These are phyloP conservation scores for Podaxis sp. DNA, from an alignment of 768 basidiomycete genomes.

Conservation along the genomic window DNA sequence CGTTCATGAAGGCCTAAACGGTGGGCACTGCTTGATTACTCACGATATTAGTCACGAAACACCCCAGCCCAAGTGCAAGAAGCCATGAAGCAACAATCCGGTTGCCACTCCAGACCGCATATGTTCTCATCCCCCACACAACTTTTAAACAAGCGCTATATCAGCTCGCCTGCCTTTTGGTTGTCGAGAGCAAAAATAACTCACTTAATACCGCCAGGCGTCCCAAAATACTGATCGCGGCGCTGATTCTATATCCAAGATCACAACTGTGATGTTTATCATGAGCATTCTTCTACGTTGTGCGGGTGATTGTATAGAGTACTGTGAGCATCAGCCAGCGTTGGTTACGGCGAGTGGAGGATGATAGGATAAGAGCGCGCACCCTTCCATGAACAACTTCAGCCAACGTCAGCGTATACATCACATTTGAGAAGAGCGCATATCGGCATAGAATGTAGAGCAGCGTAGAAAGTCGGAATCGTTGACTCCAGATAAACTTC, in stretches of 20 bases:
- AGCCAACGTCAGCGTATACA: slow-evolving; percentile 1
- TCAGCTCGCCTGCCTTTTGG: not conserved
- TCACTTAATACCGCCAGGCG: slow-evolving; percentile 2
- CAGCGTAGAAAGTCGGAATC: not conserved
- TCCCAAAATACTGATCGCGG: not conserved
- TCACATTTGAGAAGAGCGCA: slow-evolving; percentile 3
- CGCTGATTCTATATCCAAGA: slow-evolving; percentile 9
- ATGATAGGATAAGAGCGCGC: not conserved
- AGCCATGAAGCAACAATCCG: not conserved
- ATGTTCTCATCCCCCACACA: slow-evolving; percentile 5
- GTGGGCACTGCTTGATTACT: not conserved
- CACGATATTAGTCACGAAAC: not conserved
- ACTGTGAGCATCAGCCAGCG: not conserved
- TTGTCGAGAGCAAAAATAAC: not conserved
- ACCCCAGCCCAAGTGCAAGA: not conserved
- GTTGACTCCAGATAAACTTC: slow-evolving; percentile 2
- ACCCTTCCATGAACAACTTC: slow-evolving; percentile 7
- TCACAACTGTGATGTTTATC: not conserved
- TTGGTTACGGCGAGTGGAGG: too few species aligned
- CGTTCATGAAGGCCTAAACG: too few species aligned
- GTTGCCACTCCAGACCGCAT: not conserved
- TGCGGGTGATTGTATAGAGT: too few species aligned
- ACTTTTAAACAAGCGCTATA: not conserved
- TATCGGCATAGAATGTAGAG: slow-evolving; percentile 7
- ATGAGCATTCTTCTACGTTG: not conserved